These are phyloP conservation scores for Verticillium nubilum DNA, from an alignment of 2,329 filamentous ascomycete genomes.

Conservation along the genomic window DNA sequence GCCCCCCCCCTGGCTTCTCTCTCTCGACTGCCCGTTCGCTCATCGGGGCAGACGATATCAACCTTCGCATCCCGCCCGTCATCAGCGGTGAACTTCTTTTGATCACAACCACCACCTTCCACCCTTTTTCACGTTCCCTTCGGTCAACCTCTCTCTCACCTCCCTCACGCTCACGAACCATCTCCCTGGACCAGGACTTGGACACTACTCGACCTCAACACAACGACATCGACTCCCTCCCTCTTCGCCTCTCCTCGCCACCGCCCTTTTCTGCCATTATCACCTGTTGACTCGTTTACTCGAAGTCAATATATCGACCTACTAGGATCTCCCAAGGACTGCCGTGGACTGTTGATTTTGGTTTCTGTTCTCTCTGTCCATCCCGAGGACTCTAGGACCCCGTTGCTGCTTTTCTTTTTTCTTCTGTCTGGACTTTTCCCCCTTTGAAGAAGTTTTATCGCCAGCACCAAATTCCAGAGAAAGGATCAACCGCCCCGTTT, in stretches of 20 bases:
- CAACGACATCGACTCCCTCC: neutral
- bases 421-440: conserved; percentile 9
- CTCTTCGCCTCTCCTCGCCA: conserved; percentile 5
- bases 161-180: neutral
- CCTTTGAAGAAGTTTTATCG: conserved; percentile 3
- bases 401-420: conserved; percentile 16
- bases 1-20: neutral
- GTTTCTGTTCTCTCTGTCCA: conserved; percentile 15
- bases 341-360: conserved; percentile 7
- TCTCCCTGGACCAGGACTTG: neutral
- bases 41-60: conserved; percentile 12
- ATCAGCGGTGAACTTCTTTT: conserved; percentile 1
- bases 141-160: conserved; percentile 11
- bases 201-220: neutral
- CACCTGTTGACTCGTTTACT: conserved; percentile 42
- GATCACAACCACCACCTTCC: conserved; percentile 6
- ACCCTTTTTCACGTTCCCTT: conserved; percentile 33
- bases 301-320: conserved; percentile 30
- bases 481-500: conserved; percentile 12
- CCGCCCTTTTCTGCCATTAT: neutral
- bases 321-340: neutral
- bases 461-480: neutral
- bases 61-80: conserved; percentile 12
- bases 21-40: conserved; percentile 8
- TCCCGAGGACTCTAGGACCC: conserved; percentile 9